Evolutionary conservation across 306 rosid species (phyloP), one percentile per base, ranked within the genome.

Genomic region (Dalbergia cultrata): DNA sequence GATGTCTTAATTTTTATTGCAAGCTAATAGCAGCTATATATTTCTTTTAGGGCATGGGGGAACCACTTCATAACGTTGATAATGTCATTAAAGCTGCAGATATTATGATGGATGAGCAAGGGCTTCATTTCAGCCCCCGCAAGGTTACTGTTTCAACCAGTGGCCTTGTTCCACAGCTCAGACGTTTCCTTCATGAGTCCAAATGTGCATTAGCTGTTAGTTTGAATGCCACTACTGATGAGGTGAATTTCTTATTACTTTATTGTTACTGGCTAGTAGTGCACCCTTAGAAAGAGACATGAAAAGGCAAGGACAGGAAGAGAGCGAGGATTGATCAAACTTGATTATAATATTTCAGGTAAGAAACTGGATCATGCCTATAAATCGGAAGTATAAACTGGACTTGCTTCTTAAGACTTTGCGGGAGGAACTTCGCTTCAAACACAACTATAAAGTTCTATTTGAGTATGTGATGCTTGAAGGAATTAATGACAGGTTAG

Each of bases 311-410:
- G 57, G 64, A 22, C 4, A 50, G 17, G 52, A 71, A 65, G 53
- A 67, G 80, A 71, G 43, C 60, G 37, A 61, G 12, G 71, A 53
- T 71, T 77, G 31, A 75, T 77, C 76, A 37, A 33, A 41, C 80
- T 80, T 67, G 12, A 33, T 71, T 74, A 58, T 72, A 78, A 74
- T 73, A 35, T 86, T 74, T 73, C 90, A 95, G 95, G 94, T 95
- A 33, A 92, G 98, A 84, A 95, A 90, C 87, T 91, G 98, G 97
- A 95, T 92, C 74, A 95, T 95, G 97, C 98, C 97, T 72, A 92
- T 95, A 59, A 95, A 95, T 89, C 86, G 95, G 41, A 95, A 95
- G 70, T 91, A 92, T 70, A 91, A 95, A 60, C 85, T 95, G 76
- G 85, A 82, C 34, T 35, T 92, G 86, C 95, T 92, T 87, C 97